Percentiles rank a stretch among this genome's conserved stretches.
Conservation (phyloP, 179 eudicot genomes). For the Beta corolliflora region DNA sequence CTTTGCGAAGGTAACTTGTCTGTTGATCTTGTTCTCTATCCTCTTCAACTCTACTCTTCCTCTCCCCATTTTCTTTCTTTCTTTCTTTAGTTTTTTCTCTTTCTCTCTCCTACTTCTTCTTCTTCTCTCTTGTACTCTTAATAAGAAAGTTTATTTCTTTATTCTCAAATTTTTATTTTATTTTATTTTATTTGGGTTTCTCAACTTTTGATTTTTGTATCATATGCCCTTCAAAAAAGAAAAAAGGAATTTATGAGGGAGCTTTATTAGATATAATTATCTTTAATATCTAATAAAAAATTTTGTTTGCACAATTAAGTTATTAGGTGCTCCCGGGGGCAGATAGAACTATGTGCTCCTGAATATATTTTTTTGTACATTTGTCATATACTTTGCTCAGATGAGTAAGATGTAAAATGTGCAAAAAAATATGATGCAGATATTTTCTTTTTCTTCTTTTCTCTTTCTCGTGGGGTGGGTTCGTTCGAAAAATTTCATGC, state of each 20-base stretch:
- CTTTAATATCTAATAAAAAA: not conserved
- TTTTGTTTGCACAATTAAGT: no score
- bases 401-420: no score
- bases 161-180: not conserved
- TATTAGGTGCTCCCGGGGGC: no score
- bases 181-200: not conserved
- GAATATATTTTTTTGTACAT: no score
- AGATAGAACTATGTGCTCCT: no score
- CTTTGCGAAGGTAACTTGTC: conserved; percentile 91
- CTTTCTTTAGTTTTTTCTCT: conserved; percentile 1
- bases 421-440: no score
- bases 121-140: conserved; percentile 8
- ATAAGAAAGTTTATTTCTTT: conserved; percentile 22
- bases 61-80: conserved; percentile 59
- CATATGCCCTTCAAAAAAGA: not conserved
- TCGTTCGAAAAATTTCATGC: no score
- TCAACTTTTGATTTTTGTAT: no score
- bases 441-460: no score
- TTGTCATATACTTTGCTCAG: no score
- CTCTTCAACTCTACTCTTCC: conserved; percentile 92
- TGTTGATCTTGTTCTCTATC: conserved; percentile 90
- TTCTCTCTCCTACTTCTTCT: conserved; percentile 6
- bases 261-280: not conserved
- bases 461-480: no score
- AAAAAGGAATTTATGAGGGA: not conserved